Evolutionary conservation across 257 asterid species (phyloP).

Genomic region (Solanum lycopersicoides): DNA sequence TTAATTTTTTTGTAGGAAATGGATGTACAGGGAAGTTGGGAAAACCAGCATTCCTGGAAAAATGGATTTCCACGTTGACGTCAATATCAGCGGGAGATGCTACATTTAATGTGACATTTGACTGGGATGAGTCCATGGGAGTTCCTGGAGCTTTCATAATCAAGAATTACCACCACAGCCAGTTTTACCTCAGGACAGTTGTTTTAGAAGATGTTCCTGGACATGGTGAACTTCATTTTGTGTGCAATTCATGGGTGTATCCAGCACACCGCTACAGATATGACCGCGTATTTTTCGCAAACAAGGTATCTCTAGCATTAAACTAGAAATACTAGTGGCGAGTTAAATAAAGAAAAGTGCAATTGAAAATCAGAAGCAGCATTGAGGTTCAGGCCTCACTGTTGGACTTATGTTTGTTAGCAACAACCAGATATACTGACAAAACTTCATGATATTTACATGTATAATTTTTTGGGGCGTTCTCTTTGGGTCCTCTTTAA

Average conservation of each 20-base stretch:
- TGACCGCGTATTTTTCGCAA: conserved; percentile 64
- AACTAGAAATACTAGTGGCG: not conserved
- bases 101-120: conserved; percentile 28
- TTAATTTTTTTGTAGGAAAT: conserved; percentile 15
- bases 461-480: not conserved
- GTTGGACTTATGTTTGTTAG: not conserved
- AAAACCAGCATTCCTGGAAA: conserved; percentile 45
- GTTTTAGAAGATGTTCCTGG: conserved; percentile 57
- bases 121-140: conserved; percentile 68
- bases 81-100: conserved; percentile 49
- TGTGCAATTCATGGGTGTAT: conserved; percentile 88
- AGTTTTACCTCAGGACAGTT: conserved; percentile 61
- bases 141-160: conserved; percentile 72
- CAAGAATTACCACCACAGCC: conserved; percentile 55
- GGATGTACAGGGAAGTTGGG: conserved; percentile 61
- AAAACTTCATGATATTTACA: not conserved
- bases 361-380: not conserved
- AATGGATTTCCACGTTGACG: conserved; percentile 51
- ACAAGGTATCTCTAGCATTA: conserved; percentile 40
- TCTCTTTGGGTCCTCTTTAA: not conserved
- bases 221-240: conserved; percentile 46
- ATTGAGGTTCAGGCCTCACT: not conserved
- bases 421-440: not conserved
- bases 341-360: not conserved
- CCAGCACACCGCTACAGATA: conserved; percentile 48